phyloP scores from a whole-genome alignment of 352 stramenopile species.

The Pythium oligandrum region DNA sequence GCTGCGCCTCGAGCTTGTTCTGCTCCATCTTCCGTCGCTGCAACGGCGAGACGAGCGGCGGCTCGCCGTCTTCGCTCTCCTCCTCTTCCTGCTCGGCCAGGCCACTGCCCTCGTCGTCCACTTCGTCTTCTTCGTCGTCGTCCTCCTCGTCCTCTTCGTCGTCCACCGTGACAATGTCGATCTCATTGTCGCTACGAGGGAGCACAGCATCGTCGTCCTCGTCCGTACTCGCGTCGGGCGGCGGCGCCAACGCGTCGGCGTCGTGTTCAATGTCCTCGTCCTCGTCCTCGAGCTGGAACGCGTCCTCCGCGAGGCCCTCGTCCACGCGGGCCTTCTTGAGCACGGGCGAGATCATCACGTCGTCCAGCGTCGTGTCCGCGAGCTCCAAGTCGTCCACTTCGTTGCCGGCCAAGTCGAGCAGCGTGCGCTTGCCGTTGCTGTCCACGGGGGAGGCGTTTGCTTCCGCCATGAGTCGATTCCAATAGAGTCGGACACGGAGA shows the following conservation, averaged over 20 bases:
- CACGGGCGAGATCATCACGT: conserved; percentile 49
- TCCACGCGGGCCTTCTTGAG: conserved; percentile 50
- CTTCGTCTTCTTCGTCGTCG: conserved; percentile 23
- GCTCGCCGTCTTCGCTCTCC: conserved; percentile 23
- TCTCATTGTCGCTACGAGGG: conserved; percentile 6
- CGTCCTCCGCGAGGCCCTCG: conserved; percentile 39
- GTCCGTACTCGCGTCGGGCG: conserved; percentile 19
- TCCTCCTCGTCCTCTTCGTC: conserved; percentile 20
- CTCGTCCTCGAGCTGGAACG: conserved; percentile 14
- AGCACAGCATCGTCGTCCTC: conserved; percentile 12
- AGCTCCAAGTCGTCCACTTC: conserved; percentile 20
- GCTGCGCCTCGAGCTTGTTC: conserved; percentile 46
- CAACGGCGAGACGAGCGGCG: conserved; percentile 10
- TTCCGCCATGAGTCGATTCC: background rate
- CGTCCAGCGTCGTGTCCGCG: conserved; percentile 52
- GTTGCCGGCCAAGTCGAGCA: conserved; percentile 7
- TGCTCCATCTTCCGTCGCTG: conserved; percentile 28
- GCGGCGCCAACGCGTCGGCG: conserved; percentile 15
- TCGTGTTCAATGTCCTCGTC: conserved; percentile 12
- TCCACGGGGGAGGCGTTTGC: conserved; percentile 1
- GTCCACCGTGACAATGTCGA: conserved; percentile 11
- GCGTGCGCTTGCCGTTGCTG: conserved; percentile 12
- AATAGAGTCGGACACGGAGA: no score
- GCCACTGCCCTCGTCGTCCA: conserved; percentile 10
- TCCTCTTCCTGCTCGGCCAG: conserved; percentile 3